phyloP scores from a whole-genome alignment of 164 flowering plant genomes.

The Berberis vulgaris region DNA sequence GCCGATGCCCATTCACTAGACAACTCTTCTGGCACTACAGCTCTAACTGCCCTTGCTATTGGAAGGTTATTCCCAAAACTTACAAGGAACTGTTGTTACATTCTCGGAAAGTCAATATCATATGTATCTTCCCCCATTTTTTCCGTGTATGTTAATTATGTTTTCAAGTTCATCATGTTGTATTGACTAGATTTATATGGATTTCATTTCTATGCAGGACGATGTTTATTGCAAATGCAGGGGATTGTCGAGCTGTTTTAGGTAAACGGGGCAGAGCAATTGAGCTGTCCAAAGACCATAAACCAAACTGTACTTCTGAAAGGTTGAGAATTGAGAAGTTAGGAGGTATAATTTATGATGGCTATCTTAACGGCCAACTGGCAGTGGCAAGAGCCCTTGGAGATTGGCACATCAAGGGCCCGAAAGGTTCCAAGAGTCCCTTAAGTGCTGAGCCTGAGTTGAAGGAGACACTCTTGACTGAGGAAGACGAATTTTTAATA shows the following conservation, averaged over 20 bases:
- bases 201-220: constrained; percentile 31
- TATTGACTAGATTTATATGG: too few species aligned
- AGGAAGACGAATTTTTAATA: constrained; percentile 89
- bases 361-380: constrained; percentile 89
- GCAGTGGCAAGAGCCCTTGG: constrained; percentile 92
- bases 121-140: too few species aligned
- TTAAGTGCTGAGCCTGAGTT: constrained; percentile 89
- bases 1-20: constrained; percentile 68
- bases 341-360: constrained; percentile 83
- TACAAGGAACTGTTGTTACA: not conserved
- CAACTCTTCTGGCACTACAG: constrained; percentile 91
- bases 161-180: too few species aligned
- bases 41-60: constrained; percentile 62
- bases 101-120: too few species aligned
- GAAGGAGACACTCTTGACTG: constrained; percentile 46
- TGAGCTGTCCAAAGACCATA: constrained; percentile 86
- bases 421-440: constrained; percentile 73
- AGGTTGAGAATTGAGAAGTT: constrained; percentile 68
- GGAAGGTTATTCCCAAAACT: constrained; percentile 41
- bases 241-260: constrained; percentile 93
- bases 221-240: constrained; percentile 80
- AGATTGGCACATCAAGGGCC: constrained; percentile 9
- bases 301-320: constrained; percentile 70
- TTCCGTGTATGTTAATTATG: too few species aligned
- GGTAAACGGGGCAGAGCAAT: constrained; percentile 88